Evolutionary conservation across 495 filamentous ascomycete genomes (phyloP).

Genomic region (Saxophila tyrrhenica): DNA sequence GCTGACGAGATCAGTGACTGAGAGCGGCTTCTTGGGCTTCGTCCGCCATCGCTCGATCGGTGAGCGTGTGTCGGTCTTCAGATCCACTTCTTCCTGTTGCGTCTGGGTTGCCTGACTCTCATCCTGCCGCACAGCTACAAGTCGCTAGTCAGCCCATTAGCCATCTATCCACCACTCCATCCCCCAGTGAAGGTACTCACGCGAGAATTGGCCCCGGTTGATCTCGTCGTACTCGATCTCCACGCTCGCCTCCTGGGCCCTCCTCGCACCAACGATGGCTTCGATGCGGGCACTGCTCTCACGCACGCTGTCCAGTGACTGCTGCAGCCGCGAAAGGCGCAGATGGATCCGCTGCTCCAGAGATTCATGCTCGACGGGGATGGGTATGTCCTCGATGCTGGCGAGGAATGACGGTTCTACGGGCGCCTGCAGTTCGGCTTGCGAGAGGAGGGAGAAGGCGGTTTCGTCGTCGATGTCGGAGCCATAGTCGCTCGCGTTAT

Average conservation of each 20-base stretch:
- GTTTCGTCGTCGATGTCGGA: constrained; percentile 29
- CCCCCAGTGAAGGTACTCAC: constrained; percentile 5
- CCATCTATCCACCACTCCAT: no score
- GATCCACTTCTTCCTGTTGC: not conserved
- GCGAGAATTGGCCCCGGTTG: constrained; percentile 13
- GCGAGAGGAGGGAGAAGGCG: constrained; percentile 19
- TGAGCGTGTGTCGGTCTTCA: constrained; percentile 35
- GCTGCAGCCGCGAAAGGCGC: not conserved
- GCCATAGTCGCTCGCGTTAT: constrained; percentile 30
- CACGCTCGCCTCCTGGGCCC: constrained; percentile 11
- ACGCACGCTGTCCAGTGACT: not conserved
- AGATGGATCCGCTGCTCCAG: not conserved
- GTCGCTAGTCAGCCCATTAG: constrained; percentile 28
- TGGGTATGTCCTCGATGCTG: constrained; percentile 18
- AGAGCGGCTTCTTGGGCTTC: constrained; percentile 65
- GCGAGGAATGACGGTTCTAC: constrained; percentile 7
- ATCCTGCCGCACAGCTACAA: constrained; percentile 16
- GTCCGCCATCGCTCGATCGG: constrained; percentile 69
- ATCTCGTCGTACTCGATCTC: constrained; percentile 25
- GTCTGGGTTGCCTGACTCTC: not conserved
- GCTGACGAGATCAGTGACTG: constrained; percentile 77
- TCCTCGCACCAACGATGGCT: not conserved
- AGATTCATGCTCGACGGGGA: not conserved
- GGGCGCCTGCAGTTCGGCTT: constrained; percentile 11
- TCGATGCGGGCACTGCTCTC: not conserved